These are phyloP conservation scores for Bombardia bombarda DNA, from an alignment of 495 filamentous ascomycete genomes.

Conservation along the genomic window DNA sequence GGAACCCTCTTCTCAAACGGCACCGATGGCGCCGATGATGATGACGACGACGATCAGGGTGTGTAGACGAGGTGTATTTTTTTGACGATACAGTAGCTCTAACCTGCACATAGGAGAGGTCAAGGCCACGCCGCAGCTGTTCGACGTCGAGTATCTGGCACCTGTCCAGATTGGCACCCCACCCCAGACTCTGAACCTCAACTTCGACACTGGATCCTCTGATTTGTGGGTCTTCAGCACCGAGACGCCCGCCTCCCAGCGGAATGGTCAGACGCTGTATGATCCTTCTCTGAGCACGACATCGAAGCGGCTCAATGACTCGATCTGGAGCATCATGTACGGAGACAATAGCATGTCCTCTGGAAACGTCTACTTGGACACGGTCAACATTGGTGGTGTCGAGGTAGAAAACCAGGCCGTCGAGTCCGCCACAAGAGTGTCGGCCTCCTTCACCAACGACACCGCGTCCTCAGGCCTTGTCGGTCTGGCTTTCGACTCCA, in stretches of 20 bases:
- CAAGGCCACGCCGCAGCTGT: conserved; percentile 34
- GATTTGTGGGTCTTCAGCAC: conserved; percentile 61
- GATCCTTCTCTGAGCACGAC: conserved; percentile 41
- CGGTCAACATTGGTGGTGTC: conserved; percentile 65
- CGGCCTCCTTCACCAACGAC: conserved; percentile 52
- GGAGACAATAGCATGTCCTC: conserved; percentile 63
- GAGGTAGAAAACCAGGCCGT: conserved; percentile 62
- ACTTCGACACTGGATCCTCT: conserved; percentile 71
- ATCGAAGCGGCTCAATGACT: conserved; percentile 41
- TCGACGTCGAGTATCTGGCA: conserved; percentile 61
- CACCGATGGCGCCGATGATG: too few species aligned
- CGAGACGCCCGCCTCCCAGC: conserved; percentile 33
- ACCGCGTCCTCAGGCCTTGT: conserved; percentile 61
- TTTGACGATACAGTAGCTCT: background rate
- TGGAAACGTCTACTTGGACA: conserved; percentile 67
- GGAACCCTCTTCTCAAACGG: conserved; percentile 8
- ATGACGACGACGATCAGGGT: conserved; percentile 11
- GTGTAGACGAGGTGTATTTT: background rate
- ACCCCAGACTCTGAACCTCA: conserved; percentile 56
- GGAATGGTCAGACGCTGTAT: conserved; percentile 49
- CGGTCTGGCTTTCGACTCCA: conserved; percentile 63
- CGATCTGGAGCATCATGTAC: conserved; percentile 62
- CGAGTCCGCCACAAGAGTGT: conserved; percentile 61
- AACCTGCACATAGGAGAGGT: conserved; percentile 26
- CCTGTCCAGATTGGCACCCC: conserved; percentile 65